A percentile compares a stretch with the other conserved stretches of the same genome.
These are phyloP conservation scores for Acacia crassicarpa DNA, from an alignment of 306 rosid genomes.

Conservation along the genomic window DNA sequence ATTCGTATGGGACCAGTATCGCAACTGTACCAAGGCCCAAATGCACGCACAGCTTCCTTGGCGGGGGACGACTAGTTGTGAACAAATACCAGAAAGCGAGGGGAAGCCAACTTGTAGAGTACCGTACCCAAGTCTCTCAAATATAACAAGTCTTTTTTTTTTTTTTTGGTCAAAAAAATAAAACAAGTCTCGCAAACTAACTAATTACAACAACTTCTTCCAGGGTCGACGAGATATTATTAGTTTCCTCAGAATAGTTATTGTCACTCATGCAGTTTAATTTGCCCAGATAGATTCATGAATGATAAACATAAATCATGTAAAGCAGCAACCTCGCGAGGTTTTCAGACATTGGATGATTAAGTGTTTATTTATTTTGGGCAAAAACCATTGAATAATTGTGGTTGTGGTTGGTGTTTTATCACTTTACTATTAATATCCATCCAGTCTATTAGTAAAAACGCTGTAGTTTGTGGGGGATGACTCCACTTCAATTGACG, in stretches of 20 bases:
- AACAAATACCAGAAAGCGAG: neutral
- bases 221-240: no score
- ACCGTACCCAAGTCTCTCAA: no score
- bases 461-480: neutral
- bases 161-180: no score
- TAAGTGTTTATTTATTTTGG: neutral
- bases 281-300: no score
- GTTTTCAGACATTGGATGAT: neutral
- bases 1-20: neutral
- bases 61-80: neutral
- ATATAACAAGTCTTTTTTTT: no score
- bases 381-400: neutral
- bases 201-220: no score
- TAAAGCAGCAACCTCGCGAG: neutral
- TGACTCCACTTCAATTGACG: neutral
- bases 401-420: neutral
- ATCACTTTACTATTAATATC: neutral
- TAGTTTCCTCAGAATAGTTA: no score
- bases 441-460: neutral
- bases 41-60: neutral
- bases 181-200: no score
- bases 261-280: no score
- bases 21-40: neutral
- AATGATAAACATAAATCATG: no score
- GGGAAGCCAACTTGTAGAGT: neutral